Percentiles rank a stretch among this genome's conserved stretches.
phyloP scores from a whole-genome alignment of 148 eudicot genomes.

The Linanthus parryae region DNA sequence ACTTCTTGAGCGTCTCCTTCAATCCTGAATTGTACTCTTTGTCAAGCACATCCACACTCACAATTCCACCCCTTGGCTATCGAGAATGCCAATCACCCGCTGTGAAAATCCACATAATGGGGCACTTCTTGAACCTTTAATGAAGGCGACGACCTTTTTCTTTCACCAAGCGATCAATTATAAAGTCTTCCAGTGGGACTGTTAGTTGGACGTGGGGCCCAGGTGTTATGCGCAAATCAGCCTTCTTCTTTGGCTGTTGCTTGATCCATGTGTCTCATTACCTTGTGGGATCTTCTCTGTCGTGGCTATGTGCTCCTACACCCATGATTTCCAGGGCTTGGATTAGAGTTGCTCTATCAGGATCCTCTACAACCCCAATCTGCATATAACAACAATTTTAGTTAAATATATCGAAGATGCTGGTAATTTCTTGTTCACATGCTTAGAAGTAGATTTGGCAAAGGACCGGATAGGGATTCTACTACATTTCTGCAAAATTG shows the following conservation, averaged over 20 bases:
- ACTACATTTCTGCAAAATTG: too few relatives aligned
- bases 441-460: too few relatives aligned
- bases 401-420: too few relatives aligned
- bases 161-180: slow-evolving; percentile 83
- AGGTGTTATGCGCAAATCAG: slow-evolving; percentile 81
- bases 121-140: slow-evolving; percentile 87
- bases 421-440: too few relatives aligned
- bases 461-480: too few relatives aligned
- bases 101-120: slow-evolving; percentile 93
- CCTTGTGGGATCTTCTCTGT: slow-evolving; percentile 88
- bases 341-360: slow-evolving; percentile 70
- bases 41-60: slow-evolving; percentile 86
- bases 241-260: slow-evolving; percentile 63
- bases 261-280: slow-evolving; percentile 78
- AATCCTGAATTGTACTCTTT: slow-evolving; percentile 75
- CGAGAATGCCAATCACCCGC: slow-evolving; percentile 75
- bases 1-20: slow-evolving; percentile 73
- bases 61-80: slow-evolving; percentile 72
- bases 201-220: slow-evolving; percentile 72
- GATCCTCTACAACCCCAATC: slow-evolving; percentile 73
- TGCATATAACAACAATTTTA: slow-evolving; percentile 17
- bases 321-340: slow-evolving; percentile 95
- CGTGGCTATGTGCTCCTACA: slow-evolving; percentile 86
- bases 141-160: slow-evolving; percentile 91
- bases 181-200: slow-evolving; percentile 74